phyloP scores from a whole-genome alignment of 345 rosid genomes.

The Hypericum perforatum region DNA sequence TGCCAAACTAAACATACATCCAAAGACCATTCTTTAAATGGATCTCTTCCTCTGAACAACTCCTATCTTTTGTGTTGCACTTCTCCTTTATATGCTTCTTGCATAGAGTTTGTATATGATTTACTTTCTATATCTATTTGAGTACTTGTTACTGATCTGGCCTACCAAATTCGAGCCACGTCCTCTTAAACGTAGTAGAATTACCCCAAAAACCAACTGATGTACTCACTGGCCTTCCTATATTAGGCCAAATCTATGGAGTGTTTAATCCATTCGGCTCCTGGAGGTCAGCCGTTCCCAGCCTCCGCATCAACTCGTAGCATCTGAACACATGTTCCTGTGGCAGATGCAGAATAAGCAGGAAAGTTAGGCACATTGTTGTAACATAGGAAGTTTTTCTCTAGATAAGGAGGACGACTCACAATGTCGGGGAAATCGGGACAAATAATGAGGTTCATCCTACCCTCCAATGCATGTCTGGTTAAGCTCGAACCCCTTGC shows the following conservation, averaged over 20 bases:
- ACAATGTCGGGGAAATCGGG: constrained; percentile 37
- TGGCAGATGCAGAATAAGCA: constrained; percentile 2
- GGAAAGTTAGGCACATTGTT: background rate
- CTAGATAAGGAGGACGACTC: constrained; percentile 15
- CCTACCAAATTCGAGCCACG: constrained; percentile 19
- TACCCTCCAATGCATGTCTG: constrained; percentile 30
- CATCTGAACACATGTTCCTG: constrained; percentile 51
- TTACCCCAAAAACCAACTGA: background rate
- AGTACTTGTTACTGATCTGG: constrained; percentile 10
- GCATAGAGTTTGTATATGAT: too few relatives aligned
- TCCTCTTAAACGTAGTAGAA: constrained; percentile 25
- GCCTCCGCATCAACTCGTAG: constrained; percentile 32
- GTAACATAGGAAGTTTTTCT: background rate
- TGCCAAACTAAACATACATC: too few relatives aligned
- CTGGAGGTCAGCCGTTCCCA: constrained; percentile 17
- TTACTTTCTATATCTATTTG: background rate
- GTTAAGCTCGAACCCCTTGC: constrained; percentile 29
- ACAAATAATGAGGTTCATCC: constrained; percentile 22
- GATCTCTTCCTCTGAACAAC: too few relatives aligned
- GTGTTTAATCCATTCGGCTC: constrained; percentile 5
- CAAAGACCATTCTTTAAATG: too few relatives aligned
- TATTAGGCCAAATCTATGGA: constrained; percentile 15
- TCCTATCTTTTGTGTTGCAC: too few relatives aligned
- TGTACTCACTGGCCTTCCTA: constrained; percentile 1
- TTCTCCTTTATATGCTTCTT: too few relatives aligned